Base-by-base conservation (phyloP, 192 early-diverging fungal genomes). In the Entomortierella beljakovae region DNA sequence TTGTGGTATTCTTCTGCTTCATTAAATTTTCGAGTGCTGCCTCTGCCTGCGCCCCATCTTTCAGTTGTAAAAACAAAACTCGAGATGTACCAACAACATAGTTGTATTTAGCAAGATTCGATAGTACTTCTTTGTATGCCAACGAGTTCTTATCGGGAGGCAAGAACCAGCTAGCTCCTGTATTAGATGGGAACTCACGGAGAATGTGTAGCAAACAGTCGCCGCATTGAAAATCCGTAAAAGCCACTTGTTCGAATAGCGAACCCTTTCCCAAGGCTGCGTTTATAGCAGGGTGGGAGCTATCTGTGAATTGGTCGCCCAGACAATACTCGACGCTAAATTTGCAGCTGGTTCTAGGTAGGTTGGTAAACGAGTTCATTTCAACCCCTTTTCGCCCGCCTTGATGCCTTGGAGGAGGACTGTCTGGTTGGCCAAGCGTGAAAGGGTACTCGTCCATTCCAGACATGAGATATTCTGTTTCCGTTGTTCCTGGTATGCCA, bases 361-460 rank as follows among this genome's bases (percentile, higher is more conserved):
- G 33, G 0, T 6, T 13, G 7, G 50, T n/a, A n/a, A n/a, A n/a
- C n/a, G n/a, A n/a, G n/a, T n/a, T n/a, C n/a, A n/a, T n/a, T n/a
- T n/a, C n/a, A n/a, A n/a, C n/a, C n/a, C n/a, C n/a, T n/a, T n/a
- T n/a, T n/a, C n/a, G n/a, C n/a, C n/a, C n/a, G n/a, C n/a, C n/a
- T n/a, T 31, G 43, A 62, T 1, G 61, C 35, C 22, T 34, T 64
- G 23, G 18, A 29, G 7, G n/a, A 11, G 11, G 48, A 25, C 6
- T 43, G 28, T 68, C 40, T 15, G 29, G 37, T 26, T 20, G 11
- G 2, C 18, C 32, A 0, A 70, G 10, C 57, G 52, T 61, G 57
- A 70, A 81, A 25, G 81, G 72, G 35, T 71, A 76, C 42, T 63
- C 72, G 33, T 82, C 81, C 56, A 66, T 29, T 7, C 68, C 67